Evolutionary conservation across 225 moss, liverwort and hornwort species (phyloP).

Genomic region (Pleurozium schreberi): DNA sequence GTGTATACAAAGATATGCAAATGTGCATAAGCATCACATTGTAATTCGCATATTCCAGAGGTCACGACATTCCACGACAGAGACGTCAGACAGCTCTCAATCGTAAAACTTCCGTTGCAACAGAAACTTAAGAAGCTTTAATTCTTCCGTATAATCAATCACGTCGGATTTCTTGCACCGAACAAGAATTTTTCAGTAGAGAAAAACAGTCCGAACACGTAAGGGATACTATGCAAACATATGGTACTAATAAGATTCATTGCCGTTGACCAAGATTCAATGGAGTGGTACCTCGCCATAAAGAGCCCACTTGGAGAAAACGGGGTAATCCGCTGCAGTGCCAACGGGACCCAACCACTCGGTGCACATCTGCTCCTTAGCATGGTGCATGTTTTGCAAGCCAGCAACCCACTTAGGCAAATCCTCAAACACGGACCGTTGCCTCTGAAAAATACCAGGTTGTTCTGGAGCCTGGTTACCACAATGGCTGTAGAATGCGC

Average conservation of each 20-base stretch:
- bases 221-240: not conserved
- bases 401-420: conserved; percentile 71
- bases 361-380: conserved; percentile 92
- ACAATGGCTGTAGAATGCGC: conserved; percentile 98
- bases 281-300: conserved; percentile 78
- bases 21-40: not conserved
- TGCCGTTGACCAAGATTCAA: not conserved
- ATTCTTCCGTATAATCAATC: not conserved
- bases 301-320: conserved; percentile 98
- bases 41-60: not conserved
- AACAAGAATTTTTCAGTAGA: not conserved
- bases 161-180: not conserved
- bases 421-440: conserved; percentile 80
- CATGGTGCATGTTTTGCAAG: conserved; percentile 80
- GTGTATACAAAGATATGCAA: not conserved
- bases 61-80: not conserved
- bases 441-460: conserved; percentile 53
- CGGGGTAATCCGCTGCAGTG: conserved; percentile 94
- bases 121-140: not conserved
- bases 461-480: conserved; percentile 85
- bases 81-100: not conserved
- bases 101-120: not conserved
- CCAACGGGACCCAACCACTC: conserved; percentile 97
- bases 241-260: not conserved
- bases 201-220: not conserved